These are phyloP conservation scores for Diaporthe vaccinii DNA, from an alignment of 2,329 filamentous ascomycete genomes.

Conservation along the genomic window DNA sequence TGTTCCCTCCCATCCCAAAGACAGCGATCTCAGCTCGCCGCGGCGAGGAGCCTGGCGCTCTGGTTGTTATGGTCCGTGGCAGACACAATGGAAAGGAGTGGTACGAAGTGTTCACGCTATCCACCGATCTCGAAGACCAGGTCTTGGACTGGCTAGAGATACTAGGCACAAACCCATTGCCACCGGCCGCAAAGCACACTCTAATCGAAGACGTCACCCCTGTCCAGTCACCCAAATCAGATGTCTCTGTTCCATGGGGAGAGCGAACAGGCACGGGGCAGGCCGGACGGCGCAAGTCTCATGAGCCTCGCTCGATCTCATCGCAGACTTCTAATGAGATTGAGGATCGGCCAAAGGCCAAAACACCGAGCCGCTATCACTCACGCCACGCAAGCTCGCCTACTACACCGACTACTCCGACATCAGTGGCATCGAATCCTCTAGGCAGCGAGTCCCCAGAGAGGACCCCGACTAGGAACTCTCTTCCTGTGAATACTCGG, in stretches of 20 bases:
- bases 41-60: slow-evolving; percentile 77
- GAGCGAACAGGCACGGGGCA: slow-evolving; percentile 43
- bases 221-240: slow-evolving; percentile 10
- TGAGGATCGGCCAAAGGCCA: slow-evolving; percentile 47
- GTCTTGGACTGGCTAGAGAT: slow-evolving; percentile 90
- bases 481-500: slow-evolving; percentile 44
- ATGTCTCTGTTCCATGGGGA: slow-evolving; percentile 50
- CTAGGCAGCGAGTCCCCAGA: slow-evolving; percentile 49
- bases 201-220: slow-evolving; percentile 9
- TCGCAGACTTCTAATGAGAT: slow-evolving; percentile 43
- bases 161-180: slow-evolving; percentile 68
- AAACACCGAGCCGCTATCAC: slow-evolving; percentile 54
- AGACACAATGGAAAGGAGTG: slow-evolving; percentile 75
- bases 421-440: slow-evolving; percentile 39
- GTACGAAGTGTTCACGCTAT: slow-evolving; percentile 87
- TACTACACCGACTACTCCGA: slow-evolving; percentile 45
- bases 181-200: slow-evolving; percentile 51
- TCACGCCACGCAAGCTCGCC: slow-evolving; percentile 49
- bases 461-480: slow-evolving; percentile 55
- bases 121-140: slow-evolving; percentile 81
- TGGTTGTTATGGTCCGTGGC: slow-evolving; percentile 90
- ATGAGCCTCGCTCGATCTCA: slow-evolving; percentile 41
- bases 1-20: slow-evolving; percentile 89
- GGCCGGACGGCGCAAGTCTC: slow-evolving; percentile 15
- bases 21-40: slow-evolving; percentile 82